Conservation (phyloP, 1,284 basidiomycete genomes). For the Sphagnurus paluster region DNA sequence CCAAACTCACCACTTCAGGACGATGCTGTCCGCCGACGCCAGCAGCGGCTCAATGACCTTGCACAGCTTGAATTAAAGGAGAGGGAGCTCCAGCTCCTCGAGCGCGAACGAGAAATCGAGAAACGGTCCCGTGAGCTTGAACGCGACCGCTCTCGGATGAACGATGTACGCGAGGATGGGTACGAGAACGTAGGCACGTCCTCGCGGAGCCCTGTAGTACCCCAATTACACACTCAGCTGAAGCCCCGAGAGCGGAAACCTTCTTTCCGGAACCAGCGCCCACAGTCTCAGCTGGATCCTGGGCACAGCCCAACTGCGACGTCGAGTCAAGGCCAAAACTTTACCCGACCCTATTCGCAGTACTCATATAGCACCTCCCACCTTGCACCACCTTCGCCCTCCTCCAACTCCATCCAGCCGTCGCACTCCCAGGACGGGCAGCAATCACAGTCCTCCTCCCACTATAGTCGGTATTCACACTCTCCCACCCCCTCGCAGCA, state of each 20-base stretch:
- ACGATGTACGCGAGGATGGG: constrained; percentile 30
- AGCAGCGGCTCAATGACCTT: constrained; percentile 49
- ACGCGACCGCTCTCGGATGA: constrained; percentile 43
- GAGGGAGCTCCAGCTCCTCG: constrained; percentile 50
- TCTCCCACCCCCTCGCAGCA: constrained; percentile 15
- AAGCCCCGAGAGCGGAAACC: constrained; percentile 35
- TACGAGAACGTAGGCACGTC: constrained; percentile 19
- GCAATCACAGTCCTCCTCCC: constrained; percentile 13
- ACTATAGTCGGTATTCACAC: constrained; percentile 8
- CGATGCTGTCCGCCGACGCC: constrained; percentile 38
- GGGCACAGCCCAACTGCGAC: constrained; percentile 6
- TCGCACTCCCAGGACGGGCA: constrained; percentile 19
- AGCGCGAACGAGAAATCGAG: constrained; percentile 61
- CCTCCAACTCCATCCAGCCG: constrained; percentile 21
- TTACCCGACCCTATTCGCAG: constrained; percentile 12
- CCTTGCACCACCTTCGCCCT: constrained; percentile 38
- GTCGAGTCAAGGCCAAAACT: constrained; percentile 3
- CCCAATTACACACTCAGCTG: constrained; percentile 15
- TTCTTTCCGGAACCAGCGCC: constrained; percentile 31
- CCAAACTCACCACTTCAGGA: constrained; percentile 22
- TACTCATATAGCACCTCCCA: constrained; percentile 27
- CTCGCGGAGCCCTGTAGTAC: neutral
- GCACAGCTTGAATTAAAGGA: constrained; percentile 55
- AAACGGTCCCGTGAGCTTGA: constrained; percentile 54
- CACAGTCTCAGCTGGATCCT: constrained; percentile 17